Evolutionary conservation across 192 early-diverging fungal genomes (phyloP), one percentile per base, ranked within the genome.

Genomic region (Gryganskiella cystojenkinii): DNA sequence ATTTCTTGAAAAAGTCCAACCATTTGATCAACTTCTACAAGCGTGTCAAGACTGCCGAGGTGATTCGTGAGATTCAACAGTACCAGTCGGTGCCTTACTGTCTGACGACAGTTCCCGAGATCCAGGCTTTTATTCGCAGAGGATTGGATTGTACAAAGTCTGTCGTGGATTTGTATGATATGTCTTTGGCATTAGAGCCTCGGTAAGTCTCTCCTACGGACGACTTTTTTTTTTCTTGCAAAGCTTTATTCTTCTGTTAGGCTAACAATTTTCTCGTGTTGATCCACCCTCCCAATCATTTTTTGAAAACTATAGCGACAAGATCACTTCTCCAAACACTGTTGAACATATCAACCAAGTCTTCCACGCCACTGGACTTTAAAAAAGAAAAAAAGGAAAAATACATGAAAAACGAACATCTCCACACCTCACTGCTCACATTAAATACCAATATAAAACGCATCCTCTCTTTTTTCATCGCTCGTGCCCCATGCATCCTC

Each of bases 21-120:
- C 76, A 85, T 24, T 74, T 97, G 31, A 95, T 99, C 84, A 99
- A 99, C 81, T 98, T 98, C 81, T 89, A 88, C 59, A 98, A 98
- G 80, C 89, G 93, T 44, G 89, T 88, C 80, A 95, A 93, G 75
- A 95, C 92, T 1, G 95, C 95, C 4, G 94, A 95, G 70, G 94
- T 96, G 17, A 92, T 99, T 81, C 89, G 92, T 15, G 95, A 97
- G 68, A 91, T 96, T 64, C 94, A 96, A 74, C 93, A 96, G 81
- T 99, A 94, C 80, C 95, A 97, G 81, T 89, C 90, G 17, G 87
- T 87, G 9, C 90, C 91, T n/a, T 99, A 96, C 66, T 85, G 87
- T 64, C 81, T 98, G 35, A 92, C 84, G 3, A 56, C 86, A 1
- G 95, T 99, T 6, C 87, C 89, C 7, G 96, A 99, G 84, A 87